Evolutionary conservation across 108 stramenopile species (phyloP), one percentile per base, ranked within the genome.

Genomic region (Fragilaria radians): DNA sequence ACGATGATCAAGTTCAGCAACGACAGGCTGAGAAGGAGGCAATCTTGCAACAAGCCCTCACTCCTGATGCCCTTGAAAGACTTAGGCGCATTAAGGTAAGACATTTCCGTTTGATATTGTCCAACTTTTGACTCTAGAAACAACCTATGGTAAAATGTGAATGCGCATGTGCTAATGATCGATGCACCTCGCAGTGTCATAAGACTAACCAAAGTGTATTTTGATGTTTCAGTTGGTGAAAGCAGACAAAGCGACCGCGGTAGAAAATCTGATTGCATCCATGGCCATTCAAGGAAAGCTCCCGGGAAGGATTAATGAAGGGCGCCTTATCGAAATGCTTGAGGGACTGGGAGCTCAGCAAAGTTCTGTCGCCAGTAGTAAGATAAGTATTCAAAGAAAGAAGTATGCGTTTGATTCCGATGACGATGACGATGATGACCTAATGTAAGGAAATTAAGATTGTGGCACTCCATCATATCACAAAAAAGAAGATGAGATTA

Each of bases 401-500:
- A 77, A 78, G 55, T 89, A 93, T 65, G 76, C 86, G n/a, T 76
- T 93, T 69, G 92, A 93, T 74, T 86, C 84, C 0, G 88, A 89
- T 64, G 88, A 86, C 58, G 91, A 93, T 28, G 77, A 89, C 58
- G 85, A 93, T 51, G 82, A 88, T 59, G 81, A 78, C 52, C 32
- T 55, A 1, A 23, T 59, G 45, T 59, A 48, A 59, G 7, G 7
- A 53, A n/a, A n/a, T n/a, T n/a, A n/a, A n/a, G n/a, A n/a, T n/a
- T n/a, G n/a, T n/a, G n/a, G n/a, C n/a, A n/a, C n/a, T n/a, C n/a
- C n/a, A n/a, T n/a, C n/a, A n/a, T n/a, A n/a, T n/a, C n/a, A n/a
- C n/a, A n/a, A n/a, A n/a, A n/a, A n/a, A n/a, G n/a, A n/a, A n/a
- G n/a, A n/a, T n/a, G n/a, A n/a, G n/a, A n/a, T n/a, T n/a, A n/a